These are phyloP conservation scores for Aspergillus uvarum DNA, from an alignment of 2,329 filamentous ascomycete genomes.

Conservation along the genomic window DNA sequence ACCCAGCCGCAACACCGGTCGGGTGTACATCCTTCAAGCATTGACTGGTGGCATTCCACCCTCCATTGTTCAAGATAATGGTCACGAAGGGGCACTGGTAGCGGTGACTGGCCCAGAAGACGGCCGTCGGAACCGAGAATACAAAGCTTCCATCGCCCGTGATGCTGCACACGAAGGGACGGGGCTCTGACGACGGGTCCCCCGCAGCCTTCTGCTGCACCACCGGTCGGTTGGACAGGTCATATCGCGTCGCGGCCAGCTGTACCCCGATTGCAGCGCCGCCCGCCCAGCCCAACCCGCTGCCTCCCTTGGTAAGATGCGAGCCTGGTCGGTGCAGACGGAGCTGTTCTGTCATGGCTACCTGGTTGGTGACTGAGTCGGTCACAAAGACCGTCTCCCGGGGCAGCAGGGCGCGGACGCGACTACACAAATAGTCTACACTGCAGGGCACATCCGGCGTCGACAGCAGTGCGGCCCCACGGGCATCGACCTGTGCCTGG, in stretches of 20 bases:
- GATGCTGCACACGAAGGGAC: conserved; percentile 9
- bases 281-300: conserved; percentile 75
- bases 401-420: conserved; percentile 4
- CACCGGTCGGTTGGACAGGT: conserved; percentile 2
- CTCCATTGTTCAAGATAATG: conserved; percentile 66
- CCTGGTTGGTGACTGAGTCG: conserved; percentile 12
- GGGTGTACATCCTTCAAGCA: conserved; percentile 23
- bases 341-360: conserved; percentile 10
- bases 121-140: conserved; percentile 62
- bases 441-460: conserved; percentile 3
- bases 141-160: conserved; percentile 67
- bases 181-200: not conserved
- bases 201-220: not conserved
- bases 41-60: conserved; percentile 52
- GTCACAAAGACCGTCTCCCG: conserved; percentile 9
- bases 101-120: conserved; percentile 66
- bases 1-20: conserved; percentile 13
- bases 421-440: conserved; percentile 9
- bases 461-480: not conserved
- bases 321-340: conserved; percentile 31
- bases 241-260: conserved; percentile 51
- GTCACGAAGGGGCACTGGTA: conserved; percentile 65
- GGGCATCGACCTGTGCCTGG: not conserved
- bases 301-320: conserved; percentile 65
- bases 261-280: conserved; percentile 73